A percentile compares a stretch with the other conserved stretches of the same genome.
phyloP scores from a whole-genome alignment of 441 rosid species.

The Croton laevigatus region DNA sequence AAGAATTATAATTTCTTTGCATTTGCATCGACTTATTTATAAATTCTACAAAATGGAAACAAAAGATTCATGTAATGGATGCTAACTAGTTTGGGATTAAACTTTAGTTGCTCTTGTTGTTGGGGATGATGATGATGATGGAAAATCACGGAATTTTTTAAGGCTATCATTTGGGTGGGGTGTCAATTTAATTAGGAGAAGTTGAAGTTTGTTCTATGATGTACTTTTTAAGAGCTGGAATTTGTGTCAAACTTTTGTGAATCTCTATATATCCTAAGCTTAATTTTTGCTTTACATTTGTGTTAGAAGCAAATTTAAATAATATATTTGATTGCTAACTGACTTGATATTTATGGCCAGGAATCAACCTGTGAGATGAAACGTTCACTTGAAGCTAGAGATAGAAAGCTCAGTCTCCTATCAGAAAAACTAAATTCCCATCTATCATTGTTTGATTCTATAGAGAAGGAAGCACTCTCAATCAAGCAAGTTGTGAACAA shows the following conservation, averaged over 20 bases:
- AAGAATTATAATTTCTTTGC: too few relatives aligned
- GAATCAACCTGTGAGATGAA: slow-evolving; percentile 75
- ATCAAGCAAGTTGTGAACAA: slow-evolving; percentile 57
- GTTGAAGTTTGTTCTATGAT: not conserved
- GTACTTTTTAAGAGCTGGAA: not conserved
- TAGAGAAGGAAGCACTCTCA: slow-evolving; percentile 69
- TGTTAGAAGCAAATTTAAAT: not conserved
- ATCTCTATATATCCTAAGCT: not conserved
- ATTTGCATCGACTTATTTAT: too few relatives aligned
- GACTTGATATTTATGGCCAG: slow-evolving; percentile 38
- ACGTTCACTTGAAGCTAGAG: slow-evolving; percentile 52
- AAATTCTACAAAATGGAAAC: too few relatives aligned
- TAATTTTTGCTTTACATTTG: not conserved
- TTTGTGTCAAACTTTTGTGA: not conserved
- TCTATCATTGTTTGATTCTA: slow-evolving; percentile 65
- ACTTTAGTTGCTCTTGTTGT: too few relatives aligned
- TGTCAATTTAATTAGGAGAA: not conserved
- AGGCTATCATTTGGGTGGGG: not conserved
- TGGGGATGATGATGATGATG: not conserved
- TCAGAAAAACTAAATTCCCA: slow-evolving; percentile 63
- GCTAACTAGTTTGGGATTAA: too few relatives aligned
- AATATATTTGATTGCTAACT: not conserved
- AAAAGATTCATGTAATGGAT: too few relatives aligned
- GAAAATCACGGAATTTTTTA: not conserved
- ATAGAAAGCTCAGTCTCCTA: slow-evolving; percentile 43